These are phyloP conservation scores for Fusarium buxicola DNA, from an alignment of 2,329 filamentous ascomycete genomes.

Conservation along the genomic window DNA sequence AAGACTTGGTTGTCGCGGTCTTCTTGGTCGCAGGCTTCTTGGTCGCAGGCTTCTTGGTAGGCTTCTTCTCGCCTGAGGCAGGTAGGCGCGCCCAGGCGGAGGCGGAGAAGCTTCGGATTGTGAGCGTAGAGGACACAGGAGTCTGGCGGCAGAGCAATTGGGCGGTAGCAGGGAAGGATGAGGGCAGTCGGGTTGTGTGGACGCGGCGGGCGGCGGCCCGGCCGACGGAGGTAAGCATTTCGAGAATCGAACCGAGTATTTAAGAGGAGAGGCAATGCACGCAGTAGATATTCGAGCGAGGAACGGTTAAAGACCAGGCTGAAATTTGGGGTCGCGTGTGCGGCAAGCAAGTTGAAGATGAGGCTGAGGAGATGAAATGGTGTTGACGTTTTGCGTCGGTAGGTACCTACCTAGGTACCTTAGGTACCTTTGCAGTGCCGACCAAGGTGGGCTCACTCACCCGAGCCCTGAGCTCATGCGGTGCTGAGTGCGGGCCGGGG, in stretches of 20 bases:
- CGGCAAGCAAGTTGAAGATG: conserved; percentile 14
- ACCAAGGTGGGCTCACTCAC: conserved; percentile 16
- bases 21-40: conserved; percentile 37
- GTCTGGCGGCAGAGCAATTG: conserved; percentile 39
- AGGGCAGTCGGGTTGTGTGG: conserved; percentile 40
- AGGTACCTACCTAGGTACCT: neutral
- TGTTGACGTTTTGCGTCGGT: conserved; percentile 34
- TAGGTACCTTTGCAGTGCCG: conserved; percentile 23
- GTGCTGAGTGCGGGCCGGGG: conserved; percentile 1
- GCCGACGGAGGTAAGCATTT: conserved; percentile 58
- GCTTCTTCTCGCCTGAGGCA: conserved; percentile 35
- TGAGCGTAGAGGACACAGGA: conserved; percentile 29
- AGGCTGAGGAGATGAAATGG: conserved; percentile 24
- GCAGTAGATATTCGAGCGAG: neutral
- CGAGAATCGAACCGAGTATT: conserved; percentile 2
- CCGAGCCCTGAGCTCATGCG: conserved; percentile 6
- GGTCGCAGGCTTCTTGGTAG: conserved; percentile 37
- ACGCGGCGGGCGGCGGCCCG: conserved; percentile 54
- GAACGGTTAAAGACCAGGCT: conserved; percentile 9
- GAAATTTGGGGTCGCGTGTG: conserved; percentile 25
- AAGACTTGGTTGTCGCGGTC: conserved; percentile 33
- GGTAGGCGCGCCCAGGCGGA: conserved; percentile 47
- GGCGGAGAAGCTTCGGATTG: conserved; percentile 48
- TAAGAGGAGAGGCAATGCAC: neutral
- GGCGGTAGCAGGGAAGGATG: conserved; percentile 39